A percentile compares a stretch with the other conserved stretches of the same genome.
Evolutionary conservation across 129 eudicot species (phyloP).

Genomic region (Tagetes erecta): DNA sequence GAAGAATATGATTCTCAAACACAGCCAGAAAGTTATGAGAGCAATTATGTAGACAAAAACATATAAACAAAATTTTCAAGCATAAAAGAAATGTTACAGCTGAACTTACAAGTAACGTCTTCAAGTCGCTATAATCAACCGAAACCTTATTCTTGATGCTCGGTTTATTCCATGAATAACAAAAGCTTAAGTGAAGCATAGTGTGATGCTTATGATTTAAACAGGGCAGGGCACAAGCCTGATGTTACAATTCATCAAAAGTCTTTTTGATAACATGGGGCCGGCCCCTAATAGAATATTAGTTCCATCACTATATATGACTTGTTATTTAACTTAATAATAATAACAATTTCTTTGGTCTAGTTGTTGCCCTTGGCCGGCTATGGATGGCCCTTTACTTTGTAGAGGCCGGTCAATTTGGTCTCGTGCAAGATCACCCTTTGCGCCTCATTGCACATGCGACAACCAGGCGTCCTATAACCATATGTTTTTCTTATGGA

Average conservation of each 20-base stretch:
- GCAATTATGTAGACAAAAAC: background rate
- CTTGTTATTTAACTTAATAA: background rate
- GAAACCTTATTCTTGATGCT: no score
- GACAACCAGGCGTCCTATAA: no score
- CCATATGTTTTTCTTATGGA: background rate
- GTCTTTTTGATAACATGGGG: background rate
- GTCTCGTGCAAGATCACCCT: background rate
- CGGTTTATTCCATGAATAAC: no score
- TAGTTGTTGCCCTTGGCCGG: constrained; percentile 12
- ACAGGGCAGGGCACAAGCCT: background rate
- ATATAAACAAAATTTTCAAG: background rate
- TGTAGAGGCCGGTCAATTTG: constrained; percentile 5
- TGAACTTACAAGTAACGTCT: background rate
- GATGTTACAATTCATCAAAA: background rate
- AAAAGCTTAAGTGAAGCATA: no score
- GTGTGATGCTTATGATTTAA: background rate
- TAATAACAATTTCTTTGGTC: background rate
- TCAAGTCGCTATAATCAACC: no score
- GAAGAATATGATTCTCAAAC: background rate
- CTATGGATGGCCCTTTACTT: background rate
- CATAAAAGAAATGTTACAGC: background rate
- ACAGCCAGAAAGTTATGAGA: background rate
- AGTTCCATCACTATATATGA: background rate
- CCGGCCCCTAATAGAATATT: background rate
- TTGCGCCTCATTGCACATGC: no score